A percentile compares a stretch with the other conserved stretches of the same genome.
phyloP scores from a whole-genome alignment of 164 flowering plant species.

The Berberis vulgaris region DNA sequence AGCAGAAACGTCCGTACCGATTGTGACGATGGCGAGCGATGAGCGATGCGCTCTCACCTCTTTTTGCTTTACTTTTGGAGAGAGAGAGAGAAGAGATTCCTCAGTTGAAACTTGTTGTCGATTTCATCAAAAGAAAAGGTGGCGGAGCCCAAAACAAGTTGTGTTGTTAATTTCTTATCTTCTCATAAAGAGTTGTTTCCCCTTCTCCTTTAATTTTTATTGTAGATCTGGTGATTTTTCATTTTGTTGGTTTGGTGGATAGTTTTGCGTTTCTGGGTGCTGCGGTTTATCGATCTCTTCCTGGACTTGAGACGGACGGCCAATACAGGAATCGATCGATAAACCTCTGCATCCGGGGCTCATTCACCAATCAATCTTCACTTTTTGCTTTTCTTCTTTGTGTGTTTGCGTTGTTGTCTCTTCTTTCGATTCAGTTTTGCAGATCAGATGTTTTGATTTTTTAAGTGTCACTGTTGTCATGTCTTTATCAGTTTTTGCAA shows the following conservation, averaged over 20 bases:
- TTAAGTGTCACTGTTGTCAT: background rate
- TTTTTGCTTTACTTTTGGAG: too few species aligned
- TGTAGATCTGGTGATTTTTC: background rate
- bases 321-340: conserved; percentile 70
- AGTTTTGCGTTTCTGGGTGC: conserved; percentile 35
- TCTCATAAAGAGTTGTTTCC: too few species aligned
- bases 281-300: conserved; percentile 73
- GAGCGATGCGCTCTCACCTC: too few species aligned
- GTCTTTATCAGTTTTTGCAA: background rate
- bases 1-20: too few species aligned
- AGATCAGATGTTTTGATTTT: too few species aligned
- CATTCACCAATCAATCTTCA: background rate
- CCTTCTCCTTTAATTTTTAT: background rate
- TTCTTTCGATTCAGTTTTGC: background rate
- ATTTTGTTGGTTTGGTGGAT: background rate
- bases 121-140: too few species aligned
- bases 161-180: background rate
- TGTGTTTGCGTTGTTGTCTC: background rate
- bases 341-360: conserved; percentile 96
- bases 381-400: too few species aligned
- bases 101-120: too few species aligned
- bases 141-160: background rate
- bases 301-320: conserved; percentile 23
- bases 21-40: too few species aligned
- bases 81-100: too few species aligned